A percentile compares a stretch with the other conserved stretches of the same genome.
Conservation (phyloP, 176 grass and related monocot genomes). For the Carex parvula region DNA sequence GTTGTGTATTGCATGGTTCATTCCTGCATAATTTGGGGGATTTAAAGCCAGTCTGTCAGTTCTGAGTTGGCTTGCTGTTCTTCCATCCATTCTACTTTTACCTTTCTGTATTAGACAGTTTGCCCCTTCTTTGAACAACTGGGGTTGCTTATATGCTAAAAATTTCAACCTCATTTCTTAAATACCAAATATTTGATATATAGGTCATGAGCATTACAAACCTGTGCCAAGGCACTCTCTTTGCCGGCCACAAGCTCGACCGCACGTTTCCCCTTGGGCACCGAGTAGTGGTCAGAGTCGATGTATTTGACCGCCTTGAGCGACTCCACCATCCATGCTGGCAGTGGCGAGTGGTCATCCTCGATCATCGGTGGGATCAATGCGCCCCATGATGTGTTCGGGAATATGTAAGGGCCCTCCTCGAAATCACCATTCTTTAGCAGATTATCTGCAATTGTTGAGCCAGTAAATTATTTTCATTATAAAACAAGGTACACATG, state of each 20-base stretch:
- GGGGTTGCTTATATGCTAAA: not conserved
- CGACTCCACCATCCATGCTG: constrained; percentile 77
- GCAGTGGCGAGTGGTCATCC: constrained; percentile 90
- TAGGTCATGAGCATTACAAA: not conserved
- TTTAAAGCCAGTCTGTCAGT: not conserved
- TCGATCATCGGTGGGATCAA: constrained; percentile 87
- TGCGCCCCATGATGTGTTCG: constrained; percentile 70
- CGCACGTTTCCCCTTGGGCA: constrained; percentile 69
- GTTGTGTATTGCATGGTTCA: not conserved
- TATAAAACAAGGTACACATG: not conserved
- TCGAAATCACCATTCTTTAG: constrained; percentile 94
- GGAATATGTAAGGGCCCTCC: constrained; percentile 75
- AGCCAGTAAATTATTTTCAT: not conserved
- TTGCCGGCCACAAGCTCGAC: constrained; percentile 76
- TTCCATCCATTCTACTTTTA: not conserved
- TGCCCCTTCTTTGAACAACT: not conserved
- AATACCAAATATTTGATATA: not conserved
- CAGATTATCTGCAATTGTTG: constrained; percentile 42
- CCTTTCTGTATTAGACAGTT: too few species aligned
- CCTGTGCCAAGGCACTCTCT: constrained; percentile 67
- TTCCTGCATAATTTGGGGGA: not conserved
- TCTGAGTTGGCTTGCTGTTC: not conserved
- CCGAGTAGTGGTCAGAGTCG: constrained; percentile 70
- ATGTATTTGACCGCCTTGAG: constrained; percentile 94
- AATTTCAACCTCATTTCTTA: not conserved